Conservation (phyloP, 1,284 basidiomycete species). For the Coriolopsis trogii region DNA sequence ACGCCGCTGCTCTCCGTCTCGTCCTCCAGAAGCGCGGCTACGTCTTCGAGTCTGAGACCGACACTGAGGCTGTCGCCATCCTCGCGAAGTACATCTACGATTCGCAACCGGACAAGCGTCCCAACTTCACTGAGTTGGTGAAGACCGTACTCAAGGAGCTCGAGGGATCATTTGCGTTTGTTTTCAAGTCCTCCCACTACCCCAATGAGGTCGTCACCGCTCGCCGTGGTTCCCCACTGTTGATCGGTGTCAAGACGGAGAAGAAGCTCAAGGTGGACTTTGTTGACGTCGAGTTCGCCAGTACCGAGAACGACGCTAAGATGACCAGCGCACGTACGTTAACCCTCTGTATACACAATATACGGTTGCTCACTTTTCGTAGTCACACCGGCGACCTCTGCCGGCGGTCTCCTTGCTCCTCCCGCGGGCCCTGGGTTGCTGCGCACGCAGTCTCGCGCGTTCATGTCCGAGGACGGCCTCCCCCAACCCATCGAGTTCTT, state of each 20-base stretch:
- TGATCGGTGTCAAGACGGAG: conserved; percentile 99
- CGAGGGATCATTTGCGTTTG: conserved; percentile 99
- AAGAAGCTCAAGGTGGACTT: conserved; percentile 99
- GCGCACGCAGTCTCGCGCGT: conserved; percentile 96
- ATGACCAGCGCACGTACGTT: conserved; percentile 61
- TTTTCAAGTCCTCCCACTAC: conserved; percentile 98
- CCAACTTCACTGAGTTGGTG: conserved; percentile 90
- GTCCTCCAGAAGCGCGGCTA: conserved; percentile 97
- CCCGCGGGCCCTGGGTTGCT: conserved; percentile 84
- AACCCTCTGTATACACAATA: neutral
- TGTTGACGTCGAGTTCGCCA: conserved; percentile 95
- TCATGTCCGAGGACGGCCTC: conserved; percentile 97
- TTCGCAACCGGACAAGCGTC: conserved; percentile 85
- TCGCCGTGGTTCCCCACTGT: conserved; percentile 94
- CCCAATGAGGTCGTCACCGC: conserved; percentile 96
- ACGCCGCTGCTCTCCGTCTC: conserved; percentile 86
- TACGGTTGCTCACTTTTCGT: neutral
- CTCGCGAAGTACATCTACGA: conserved; percentile 98
- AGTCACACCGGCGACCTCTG: conserved; percentile 52
- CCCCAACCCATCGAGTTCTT: conserved; percentile 99
- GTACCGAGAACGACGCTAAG: conserved; percentile 65
- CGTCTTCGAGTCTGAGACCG: conserved; percentile 94
- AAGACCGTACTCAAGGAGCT: conserved; percentile 98
- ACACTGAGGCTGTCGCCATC: conserved; percentile 97
- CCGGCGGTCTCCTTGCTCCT: conserved; percentile 73